Evolutionary conservation across 108 stramenopile genomes (phyloP).

Genomic region (Epithemia pelagica): DNA sequence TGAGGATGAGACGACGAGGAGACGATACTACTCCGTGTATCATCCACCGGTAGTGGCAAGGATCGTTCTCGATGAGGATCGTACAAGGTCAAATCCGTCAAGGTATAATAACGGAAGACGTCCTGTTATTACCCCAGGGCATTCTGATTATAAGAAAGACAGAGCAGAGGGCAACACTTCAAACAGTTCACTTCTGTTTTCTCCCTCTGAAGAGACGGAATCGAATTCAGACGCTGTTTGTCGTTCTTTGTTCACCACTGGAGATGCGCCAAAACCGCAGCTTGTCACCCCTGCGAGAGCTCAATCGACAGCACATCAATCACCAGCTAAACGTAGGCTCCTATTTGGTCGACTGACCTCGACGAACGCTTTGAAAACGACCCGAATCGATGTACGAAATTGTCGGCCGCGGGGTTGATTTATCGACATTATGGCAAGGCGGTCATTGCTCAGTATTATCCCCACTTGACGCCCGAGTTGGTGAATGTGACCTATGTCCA

Average conservation of each 20-base stretch:
- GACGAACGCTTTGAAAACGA: slow-evolving; percentile 65
- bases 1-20: too few species aligned
- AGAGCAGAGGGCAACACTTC: too few species aligned
- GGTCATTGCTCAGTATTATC: slow-evolving; percentile 73
- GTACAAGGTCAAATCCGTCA: neutral
- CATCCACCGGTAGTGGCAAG: neutral
- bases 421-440: slow-evolving; percentile 96
- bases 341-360: slow-evolving; percentile 35
- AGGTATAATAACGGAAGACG: too few species aligned
- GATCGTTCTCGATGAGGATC: neutral
- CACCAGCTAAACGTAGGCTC: slow-evolving; percentile 30
- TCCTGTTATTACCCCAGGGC: too few species aligned
- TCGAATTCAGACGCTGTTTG: too few species aligned
- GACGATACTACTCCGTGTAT: neutral
- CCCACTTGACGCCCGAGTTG: slow-evolving; percentile 38
- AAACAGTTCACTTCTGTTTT: too few species aligned
- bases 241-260: too few species aligned
- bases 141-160: too few species aligned
- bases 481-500: slow-evolving; percentile 59
- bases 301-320: too few species aligned
- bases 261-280: too few species aligned
- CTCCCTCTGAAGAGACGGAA: too few species aligned
- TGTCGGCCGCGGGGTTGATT: slow-evolving; percentile 91
- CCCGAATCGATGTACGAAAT: slow-evolving; percentile 64
- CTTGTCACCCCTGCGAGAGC: too few species aligned